phyloP scores from a whole-genome alignment of 2,329 filamentous ascomycete species.

The Xylaria sp. region DNA sequence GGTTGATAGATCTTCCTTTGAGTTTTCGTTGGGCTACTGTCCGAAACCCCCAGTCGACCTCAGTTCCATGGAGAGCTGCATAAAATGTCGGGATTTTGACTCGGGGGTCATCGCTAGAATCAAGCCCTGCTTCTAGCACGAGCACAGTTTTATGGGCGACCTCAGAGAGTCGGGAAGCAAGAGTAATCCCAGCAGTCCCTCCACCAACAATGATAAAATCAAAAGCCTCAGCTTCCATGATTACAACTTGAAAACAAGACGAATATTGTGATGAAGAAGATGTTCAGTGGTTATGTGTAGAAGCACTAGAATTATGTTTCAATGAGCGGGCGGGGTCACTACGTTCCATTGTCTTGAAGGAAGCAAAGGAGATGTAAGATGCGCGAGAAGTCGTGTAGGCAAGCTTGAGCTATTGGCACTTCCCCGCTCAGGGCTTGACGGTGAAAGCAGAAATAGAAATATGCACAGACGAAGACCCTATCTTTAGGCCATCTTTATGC shows the following conservation, averaged over 20 bases:
- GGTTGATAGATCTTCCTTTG: conserved; percentile 28
- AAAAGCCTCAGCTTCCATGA: conserved; percentile 20
- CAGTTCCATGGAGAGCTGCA: conserved; percentile 21
- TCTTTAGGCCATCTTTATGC: background rate
- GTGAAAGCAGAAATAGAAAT: background rate
- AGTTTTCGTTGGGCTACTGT: conserved; percentile 19
- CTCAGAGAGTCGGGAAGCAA: conserved; percentile 34
- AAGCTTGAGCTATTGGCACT: background rate
- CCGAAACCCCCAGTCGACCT: conserved; percentile 34
- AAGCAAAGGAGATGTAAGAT: background rate
- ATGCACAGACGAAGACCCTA: background rate
- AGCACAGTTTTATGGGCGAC: conserved; percentile 21
- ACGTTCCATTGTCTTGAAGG: background rate
- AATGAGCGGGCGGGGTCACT: background rate
- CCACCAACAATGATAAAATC: conserved; percentile 37
- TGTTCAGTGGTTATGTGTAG: background rate
- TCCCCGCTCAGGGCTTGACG: background rate
- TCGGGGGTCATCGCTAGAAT: conserved; percentile 33
- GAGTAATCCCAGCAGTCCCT: conserved; percentile 33
- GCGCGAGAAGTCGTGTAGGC: background rate
- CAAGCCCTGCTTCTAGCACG: conserved; percentile 34
- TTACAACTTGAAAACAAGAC: background rate
- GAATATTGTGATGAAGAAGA: background rate
- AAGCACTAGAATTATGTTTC: background rate
- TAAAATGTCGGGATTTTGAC: conserved; percentile 35